Percentiles rank a stretch among this genome's conserved stretches.
These are phyloP conservation scores for Zalerion maritima DNA, from an alignment of 495 filamentous ascomycete genomes.

Conservation along the genomic window DNA sequence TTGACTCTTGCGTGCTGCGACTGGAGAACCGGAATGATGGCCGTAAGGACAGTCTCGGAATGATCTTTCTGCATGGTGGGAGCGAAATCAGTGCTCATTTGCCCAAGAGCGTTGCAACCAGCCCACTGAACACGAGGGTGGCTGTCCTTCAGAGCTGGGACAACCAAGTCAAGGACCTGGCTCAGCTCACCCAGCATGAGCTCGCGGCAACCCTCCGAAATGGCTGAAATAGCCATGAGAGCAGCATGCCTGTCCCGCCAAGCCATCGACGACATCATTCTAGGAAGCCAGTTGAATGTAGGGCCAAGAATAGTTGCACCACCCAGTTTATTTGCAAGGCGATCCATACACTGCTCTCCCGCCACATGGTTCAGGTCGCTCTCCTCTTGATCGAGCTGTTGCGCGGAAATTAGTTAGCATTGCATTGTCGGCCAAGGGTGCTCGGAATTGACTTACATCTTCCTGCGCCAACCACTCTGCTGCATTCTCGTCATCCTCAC, in stretches of 20 bases:
- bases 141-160: slow-evolving; percentile 79
- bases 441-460: slow-evolving; percentile 44
- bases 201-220: slow-evolving; percentile 93
- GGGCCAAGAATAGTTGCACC: slow-evolving; percentile 73
- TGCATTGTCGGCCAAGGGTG: neutral
- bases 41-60: slow-evolving; percentile 67
- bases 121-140: slow-evolving; percentile 96
- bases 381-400: slow-evolving; percentile 77
- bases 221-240: slow-evolving; percentile 97
- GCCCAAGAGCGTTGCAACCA: slow-evolving; percentile 95
- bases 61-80: slow-evolving; percentile 97
- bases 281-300: slow-evolving; percentile 93
- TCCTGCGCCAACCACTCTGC: slow-evolving; percentile 86
- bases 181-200: slow-evolving; percentile 90
- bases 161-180: slow-evolving; percentile 83
- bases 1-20: slow-evolving; percentile 88
- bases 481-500: slow-evolving; percentile 87
- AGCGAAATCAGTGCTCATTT: slow-evolving; percentile 99
- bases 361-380: slow-evolving; percentile 97
- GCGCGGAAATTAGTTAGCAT: slow-evolving; percentile 1
- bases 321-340: slow-evolving; percentile 92
- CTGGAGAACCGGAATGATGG: slow-evolving; percentile 84
- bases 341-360: slow-evolving; percentile 97
- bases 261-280: slow-evolving; percentile 89
- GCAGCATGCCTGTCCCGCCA: slow-evolving; percentile 97